Conservation (phyloP, 306 rosid genomes). For the Comarum palustre region DNA sequence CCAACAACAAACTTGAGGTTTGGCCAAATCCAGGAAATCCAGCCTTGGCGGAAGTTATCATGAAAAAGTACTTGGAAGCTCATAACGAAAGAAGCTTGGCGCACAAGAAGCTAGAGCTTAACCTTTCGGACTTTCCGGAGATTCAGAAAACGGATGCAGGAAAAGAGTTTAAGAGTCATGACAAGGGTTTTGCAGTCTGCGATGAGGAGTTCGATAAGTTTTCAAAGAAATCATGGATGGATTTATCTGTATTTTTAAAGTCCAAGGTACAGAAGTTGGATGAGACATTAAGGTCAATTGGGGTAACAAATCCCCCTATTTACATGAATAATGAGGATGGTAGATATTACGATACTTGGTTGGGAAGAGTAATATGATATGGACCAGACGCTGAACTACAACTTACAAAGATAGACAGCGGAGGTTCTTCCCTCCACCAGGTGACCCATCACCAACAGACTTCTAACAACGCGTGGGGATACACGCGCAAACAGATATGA, state of each 20-base stretch:
- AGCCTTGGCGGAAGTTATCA: neutral
- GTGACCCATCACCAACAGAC: too few relatives aligned
- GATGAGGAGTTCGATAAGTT: neutral
- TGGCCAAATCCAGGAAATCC: neutral
- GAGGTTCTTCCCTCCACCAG: too few relatives aligned
- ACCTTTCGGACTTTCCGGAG: neutral
- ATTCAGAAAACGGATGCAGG: neutral
- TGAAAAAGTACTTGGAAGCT: neutral
- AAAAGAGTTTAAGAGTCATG: neutral
- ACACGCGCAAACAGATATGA: too few relatives aligned
- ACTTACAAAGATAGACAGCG: too few relatives aligned
- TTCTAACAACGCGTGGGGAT: too few relatives aligned
- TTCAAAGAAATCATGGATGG: neutral
- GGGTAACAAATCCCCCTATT: neutral
- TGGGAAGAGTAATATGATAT: too few relatives aligned
- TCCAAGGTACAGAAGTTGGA: neutral
- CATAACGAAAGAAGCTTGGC: neutral
- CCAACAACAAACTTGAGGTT: neutral
- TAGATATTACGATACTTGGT: too few relatives aligned
- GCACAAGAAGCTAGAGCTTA: neutral
- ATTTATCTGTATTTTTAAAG: neutral
- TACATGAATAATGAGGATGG: neutral
- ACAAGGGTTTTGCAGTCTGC: neutral
- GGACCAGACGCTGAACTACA: too few relatives aligned
- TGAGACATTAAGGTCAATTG: neutral